Evolutionary conservation across 768 basidiomycete genomes (phyloP).

Genomic region (Trametes elegans): DNA sequence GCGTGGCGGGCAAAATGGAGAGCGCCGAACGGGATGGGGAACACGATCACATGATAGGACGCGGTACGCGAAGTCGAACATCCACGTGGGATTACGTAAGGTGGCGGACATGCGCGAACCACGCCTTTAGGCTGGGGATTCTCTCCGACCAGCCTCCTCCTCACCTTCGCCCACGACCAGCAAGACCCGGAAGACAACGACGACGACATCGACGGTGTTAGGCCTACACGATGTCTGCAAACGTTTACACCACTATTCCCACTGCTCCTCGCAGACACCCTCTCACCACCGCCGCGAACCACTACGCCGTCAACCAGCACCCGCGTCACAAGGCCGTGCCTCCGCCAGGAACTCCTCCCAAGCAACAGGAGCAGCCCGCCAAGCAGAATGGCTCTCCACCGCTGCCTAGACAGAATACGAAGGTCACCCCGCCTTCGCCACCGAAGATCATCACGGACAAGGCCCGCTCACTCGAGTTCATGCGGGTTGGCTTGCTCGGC

Average conservation of each 20-base stretch:
- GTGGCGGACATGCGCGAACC: constrained; percentile 21
- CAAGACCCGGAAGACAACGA: constrained; percentile 10
- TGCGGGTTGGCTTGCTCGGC: constrained; percentile 80
- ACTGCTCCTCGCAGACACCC: constrained; percentile 28
- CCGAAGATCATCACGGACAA: constrained; percentile 74
- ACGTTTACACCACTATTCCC: constrained; percentile 23
- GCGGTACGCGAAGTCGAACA: constrained; percentile 26
- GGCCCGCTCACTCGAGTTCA: constrained; percentile 52
- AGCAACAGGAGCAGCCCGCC: constrained; percentile 3
- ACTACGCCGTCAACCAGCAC: constrained; percentile 24
- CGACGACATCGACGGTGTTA: constrained; percentile 30
- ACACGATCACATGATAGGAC: constrained; percentile 24
- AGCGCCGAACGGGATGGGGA: no score
- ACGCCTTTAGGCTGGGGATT: constrained; percentile 2
- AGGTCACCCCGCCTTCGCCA: constrained; percentile 78
- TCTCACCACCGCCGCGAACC: constrained; percentile 25
- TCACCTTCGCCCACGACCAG: constrained; percentile 6
- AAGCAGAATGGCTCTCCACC: constrained; percentile 50
- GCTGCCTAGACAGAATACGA: constrained; percentile 77
- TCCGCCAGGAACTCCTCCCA: constrained; percentile 19
- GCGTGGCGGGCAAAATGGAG: no score
- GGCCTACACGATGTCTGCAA: constrained; percentile 29
- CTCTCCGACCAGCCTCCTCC: not conserved
- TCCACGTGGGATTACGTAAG: constrained; percentile 25
- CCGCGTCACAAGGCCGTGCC: constrained; percentile 10